Base-by-base conservation (phyloP, 495 filamentous ascomycete species). In the Penicillium macrosclerotiorum region DNA sequence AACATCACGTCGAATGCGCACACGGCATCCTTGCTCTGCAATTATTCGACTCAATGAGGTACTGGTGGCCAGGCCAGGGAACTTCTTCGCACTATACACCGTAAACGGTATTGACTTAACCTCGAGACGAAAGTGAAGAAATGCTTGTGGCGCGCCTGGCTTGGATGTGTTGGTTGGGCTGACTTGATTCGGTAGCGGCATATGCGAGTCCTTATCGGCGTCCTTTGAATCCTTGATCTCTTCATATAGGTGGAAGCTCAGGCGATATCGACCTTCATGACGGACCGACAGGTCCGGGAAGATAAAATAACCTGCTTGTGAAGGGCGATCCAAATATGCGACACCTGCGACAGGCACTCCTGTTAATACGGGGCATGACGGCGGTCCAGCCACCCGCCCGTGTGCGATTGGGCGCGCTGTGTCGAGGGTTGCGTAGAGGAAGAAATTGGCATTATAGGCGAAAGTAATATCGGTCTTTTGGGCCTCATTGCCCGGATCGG, bases 41-140 rank as follows among this genome's bases (percentile, higher is more conserved):
- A 98, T 90, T 29, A 88, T 84, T 33, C 90, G 84, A 57, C 92
- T 96, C 26, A 97, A 74, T 4, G 77, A 71, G 0, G 93, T 98
- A 67, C 90, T 96, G 66, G 93, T 91, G 1, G 89, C 83, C 54
- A 98, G 71, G 8, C 93, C 93, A 27, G 93, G 93, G 73, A 98
- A 98, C 73, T 96, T 98, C 82, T 98, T 98, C 18, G 93, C 93
- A 55, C 90, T 96, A 72, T 83, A 98, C 8, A 97, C 94, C 5
- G 76, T 82, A 62, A 98, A 98, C 1, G 88, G 84, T 16, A 75
- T 68, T 0, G 91, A 94, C 68, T 94, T 89, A 45, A 96, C 88
- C 60, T 96, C 90, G 68, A 96, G 74, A n/a, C 94, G 77, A 63
- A 85, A 86, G 41, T 84, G 74, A 37, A 73, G 64, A 48, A 70